Evolutionary conservation across 208 protist genomes (phyloP).

Genomic region (Blastocrithidia nonstop): DNA sequence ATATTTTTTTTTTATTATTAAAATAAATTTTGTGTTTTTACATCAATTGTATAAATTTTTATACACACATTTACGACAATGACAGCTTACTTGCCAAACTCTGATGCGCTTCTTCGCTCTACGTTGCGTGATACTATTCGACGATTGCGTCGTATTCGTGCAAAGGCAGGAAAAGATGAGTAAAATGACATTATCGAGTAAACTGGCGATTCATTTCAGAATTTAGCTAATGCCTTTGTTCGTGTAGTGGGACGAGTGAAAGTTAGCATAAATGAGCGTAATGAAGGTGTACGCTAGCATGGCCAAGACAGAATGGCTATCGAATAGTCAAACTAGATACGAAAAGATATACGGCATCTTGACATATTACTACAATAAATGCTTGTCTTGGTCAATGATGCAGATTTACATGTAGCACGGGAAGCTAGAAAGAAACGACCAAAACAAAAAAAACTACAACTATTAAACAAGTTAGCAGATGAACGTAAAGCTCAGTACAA

Average conservation of each 20-base stretch:
- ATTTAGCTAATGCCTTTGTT: slow-evolving; percentile 31
- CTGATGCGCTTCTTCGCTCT: slow-evolving; percentile 42
- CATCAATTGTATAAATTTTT: too few relatives aligned
- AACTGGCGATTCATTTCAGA: slow-evolving; percentile 37
- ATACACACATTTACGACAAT: too few relatives aligned
- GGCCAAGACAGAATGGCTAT: slow-evolving; percentile 43
- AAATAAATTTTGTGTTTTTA: too few relatives aligned
- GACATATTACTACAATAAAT: slow-evolving; percentile 34
- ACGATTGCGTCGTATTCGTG: slow-evolving; percentile 35
- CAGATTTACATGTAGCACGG: slow-evolving; percentile 18
- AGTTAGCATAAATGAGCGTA: slow-evolving; percentile 43
- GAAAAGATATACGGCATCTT: slow-evolving; percentile 40
- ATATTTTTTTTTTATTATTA: too few relatives aligned
- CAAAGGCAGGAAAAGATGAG: slow-evolving; percentile 28
- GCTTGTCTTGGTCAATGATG: slow-evolving; percentile 19
- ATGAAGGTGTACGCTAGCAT: slow-evolving; percentile 22
- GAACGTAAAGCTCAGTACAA: slow-evolving; percentile 19
- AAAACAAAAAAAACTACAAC: slow-evolving; percentile 17
- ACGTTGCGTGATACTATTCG: slow-evolving; percentile 59
- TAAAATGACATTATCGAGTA: slow-evolving; percentile 11
- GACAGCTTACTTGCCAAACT: slow-evolving; percentile 32
- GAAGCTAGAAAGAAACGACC: slow-evolving; percentile 37
- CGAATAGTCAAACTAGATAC: slow-evolving; percentile 43
- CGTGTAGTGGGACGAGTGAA: slow-evolving; percentile 19
- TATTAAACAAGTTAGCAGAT: slow-evolving; percentile 23